Evolutionary conservation across 1,139 yeast species (phyloP).

Genomic region (Hemisphaericaspora subhashii): DNA sequence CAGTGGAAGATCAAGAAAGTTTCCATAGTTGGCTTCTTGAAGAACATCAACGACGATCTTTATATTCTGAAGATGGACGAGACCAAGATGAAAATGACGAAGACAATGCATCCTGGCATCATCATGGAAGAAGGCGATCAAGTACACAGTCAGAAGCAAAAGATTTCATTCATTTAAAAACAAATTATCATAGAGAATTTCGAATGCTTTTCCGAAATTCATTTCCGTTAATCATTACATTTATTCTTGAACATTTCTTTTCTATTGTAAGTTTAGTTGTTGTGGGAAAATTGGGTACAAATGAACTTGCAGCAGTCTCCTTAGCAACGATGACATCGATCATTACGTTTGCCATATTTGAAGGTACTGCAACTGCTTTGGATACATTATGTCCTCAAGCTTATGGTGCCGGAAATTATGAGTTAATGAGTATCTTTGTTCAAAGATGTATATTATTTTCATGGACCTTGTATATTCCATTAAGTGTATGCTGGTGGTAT

Average conservation of each 20-base stretch:
- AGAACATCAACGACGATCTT: conserved; percentile 59
- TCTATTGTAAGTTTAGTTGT: conserved; percentile 70
- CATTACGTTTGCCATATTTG: conserved; percentile 79
- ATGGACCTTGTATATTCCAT: conserved; percentile 55
- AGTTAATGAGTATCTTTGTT: conserved; percentile 60
- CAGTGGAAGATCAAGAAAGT: conserved; percentile 54
- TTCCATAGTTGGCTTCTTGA: conserved; percentile 61
- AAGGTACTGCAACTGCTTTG: conserved; percentile 83
- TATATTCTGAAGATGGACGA: conserved; percentile 31
- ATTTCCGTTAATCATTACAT: conserved; percentile 64
- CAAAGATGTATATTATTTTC: conserved; percentile 66
- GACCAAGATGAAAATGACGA: conserved; percentile 10
- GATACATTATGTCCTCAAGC: conserved; percentile 89
- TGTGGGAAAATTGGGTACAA: conserved; percentile 72
- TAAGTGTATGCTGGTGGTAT: conserved; percentile 64
- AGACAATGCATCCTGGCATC: conserved; percentile 19
- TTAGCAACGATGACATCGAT: conserved; percentile 88
- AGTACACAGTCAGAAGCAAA: conserved; percentile 5
- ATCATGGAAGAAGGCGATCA: conserved; percentile 17
- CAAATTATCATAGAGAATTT: conserved; percentile 48
- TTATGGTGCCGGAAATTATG: conserved; percentile 66
- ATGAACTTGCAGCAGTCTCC: conserved; percentile 77
- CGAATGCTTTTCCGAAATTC: conserved; percentile 53
- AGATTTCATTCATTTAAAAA: conserved; percentile 44
- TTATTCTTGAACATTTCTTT: conserved; percentile 69